Base-by-base conservation (phyloP, 495 filamentous ascomycete genomes). In the Xylaria acuta region DNA sequence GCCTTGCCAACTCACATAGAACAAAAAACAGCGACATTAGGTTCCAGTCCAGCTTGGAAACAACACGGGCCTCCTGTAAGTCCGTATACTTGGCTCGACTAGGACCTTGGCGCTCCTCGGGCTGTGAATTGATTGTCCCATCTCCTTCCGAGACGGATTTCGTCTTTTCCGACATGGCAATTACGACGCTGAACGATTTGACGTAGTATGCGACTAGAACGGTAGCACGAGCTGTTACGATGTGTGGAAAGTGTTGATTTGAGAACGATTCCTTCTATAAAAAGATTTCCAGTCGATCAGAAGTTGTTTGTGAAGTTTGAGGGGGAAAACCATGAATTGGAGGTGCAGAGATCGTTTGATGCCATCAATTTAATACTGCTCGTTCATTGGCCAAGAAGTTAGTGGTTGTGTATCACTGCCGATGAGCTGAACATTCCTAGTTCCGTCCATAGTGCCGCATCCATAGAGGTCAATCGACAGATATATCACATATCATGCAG, bases 21-120 rank as follows among this genome's bases (percentile, higher is more conserved):
- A 80, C 78, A 65, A 81, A 81, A 63, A 80, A 78, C 9, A 81
- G 73, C 0, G 79, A 71, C 79, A 81, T 81, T 25, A 81, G 40
- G 49, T 81, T 73, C 60, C 56, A 69, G 43, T 81, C 79, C n/a
- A 81, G 63, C 65, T 81, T 81, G 4, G 68, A 51, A 27, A 80
- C 75, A n/a, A 78, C 74, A 9, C 74, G 71, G 12, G 69, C 63
- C 71, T 80, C 78, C 34, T 75, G 73, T 12, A 53, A 47, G 12
- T 20, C 56, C 0, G 70, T 71, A n/a, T 62, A 67, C 34, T 51
- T 25, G 14, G 51, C 32, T 30, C 62, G 25, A 36, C 36, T 43
- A 30, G 12, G 43, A 49, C 70, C 64, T 58, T 70, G 74, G 65
- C 66, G 47, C 11, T 47, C 34, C 43, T 27, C 66, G 4, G 66